Base-by-base conservation (phyloP, 805 yeast genomes). In the Saccharomycopsis oosterbeekiorum region DNA sequence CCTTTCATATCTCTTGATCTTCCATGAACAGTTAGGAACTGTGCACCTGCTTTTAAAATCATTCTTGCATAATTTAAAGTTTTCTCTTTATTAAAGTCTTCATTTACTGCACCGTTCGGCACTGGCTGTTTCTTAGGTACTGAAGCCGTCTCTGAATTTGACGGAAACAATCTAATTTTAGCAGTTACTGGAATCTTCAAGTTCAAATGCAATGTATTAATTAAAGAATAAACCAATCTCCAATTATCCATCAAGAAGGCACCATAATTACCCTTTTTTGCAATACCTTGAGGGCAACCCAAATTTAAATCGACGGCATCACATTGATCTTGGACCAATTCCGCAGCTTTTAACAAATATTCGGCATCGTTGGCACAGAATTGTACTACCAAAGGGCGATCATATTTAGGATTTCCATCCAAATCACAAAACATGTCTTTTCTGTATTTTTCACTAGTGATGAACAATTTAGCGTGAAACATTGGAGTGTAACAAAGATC, bases 261-360 rank as follows among this genome's bases (percentile, higher is more conserved):
- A 0, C 99, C 99, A 71, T 94, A 94, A 65, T 89, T 86, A 0
- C 99, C 99, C 72, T 89, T 89, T 65, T 80, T 82, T 0, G 99
- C 99, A 64, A 94, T 94, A 1, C 97, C 97, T 73, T 94, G 99
- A 0, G 99, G 99, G 73, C 99, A 94, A 0, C 99, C 99, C 62
- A 94, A 77, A 69, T 94, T 94, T 66, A 94, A 79, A 73, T 94
- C 99, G 29, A 94, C 96, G 0, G 97, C 99, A 74, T 93, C 98
- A 73, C 98, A 93, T 64, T 82, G 78, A 58, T 85, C 88, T 61
- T 85, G 89, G 1, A 94, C 96, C 26, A 78, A 76, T 67, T 81
- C 79, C 1, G 98, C 98, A 2, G 99, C 98, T 55, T 78, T 71
- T 14, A 94, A 74, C 29, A 94, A 76, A 67, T 83, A 84, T 6